Evolutionary conservation across 768 basidiomycete genomes (phyloP).

Genomic region (Pisolithus sp.): DNA sequence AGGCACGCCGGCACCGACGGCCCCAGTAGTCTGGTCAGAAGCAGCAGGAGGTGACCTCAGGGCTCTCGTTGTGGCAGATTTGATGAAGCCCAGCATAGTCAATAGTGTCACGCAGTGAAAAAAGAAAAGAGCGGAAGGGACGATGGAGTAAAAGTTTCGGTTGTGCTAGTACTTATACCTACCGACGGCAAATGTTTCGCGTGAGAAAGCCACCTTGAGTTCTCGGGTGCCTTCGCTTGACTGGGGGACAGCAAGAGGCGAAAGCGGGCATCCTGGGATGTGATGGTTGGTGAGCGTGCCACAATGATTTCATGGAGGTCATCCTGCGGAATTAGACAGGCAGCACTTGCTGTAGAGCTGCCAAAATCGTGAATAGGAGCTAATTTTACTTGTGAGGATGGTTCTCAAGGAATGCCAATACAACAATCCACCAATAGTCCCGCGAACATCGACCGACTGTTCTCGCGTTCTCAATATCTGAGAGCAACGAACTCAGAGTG

Average conservation of each 20-base stretch:
- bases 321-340: background rate
- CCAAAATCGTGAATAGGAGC: slow-evolving; percentile 3
- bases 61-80: background rate
- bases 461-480: too few relatives aligned
- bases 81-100: slow-evolving; percentile 1
- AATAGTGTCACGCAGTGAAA: background rate
- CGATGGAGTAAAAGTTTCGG: background rate
- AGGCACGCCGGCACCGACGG: background rate
- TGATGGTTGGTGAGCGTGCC: background rate
- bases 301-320: background rate
- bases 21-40: background rate
- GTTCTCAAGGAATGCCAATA: background rate
- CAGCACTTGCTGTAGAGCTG: background rate
- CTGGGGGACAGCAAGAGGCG: background rate
- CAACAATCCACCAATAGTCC: background rate
- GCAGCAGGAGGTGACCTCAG: background rate
- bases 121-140: background rate
- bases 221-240: background rate
- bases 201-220: background rate
- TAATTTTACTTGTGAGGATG: background rate
- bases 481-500: too few relatives aligned
- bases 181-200: background rate
- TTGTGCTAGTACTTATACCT: background rate
- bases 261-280: background rate
- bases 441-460: too few relatives aligned